Conservation (phyloP, 371 early-diverging fungal species). For the Entomophthora muscae region DNA sequence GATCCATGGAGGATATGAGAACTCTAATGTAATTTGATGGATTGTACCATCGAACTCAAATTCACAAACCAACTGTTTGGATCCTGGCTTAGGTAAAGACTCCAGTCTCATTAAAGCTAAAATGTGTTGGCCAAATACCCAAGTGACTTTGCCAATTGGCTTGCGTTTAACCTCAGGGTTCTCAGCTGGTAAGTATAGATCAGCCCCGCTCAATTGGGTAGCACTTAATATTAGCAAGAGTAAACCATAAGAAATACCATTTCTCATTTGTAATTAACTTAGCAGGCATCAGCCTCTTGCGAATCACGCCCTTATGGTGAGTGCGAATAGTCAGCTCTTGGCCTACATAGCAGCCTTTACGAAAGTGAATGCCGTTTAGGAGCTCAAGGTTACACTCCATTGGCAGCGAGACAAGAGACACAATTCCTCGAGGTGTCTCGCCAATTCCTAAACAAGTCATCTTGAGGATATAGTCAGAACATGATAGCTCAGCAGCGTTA, state of each 20-base stretch:
- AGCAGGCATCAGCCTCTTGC: slow-evolving; percentile 83
- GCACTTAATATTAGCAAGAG: not conserved
- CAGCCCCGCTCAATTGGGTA: not conserved
- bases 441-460: slow-evolving; percentile 72
- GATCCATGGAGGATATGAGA: not conserved
- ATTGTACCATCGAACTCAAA: not conserved
- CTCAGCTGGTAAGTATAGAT: not conserved
- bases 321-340: slow-evolving; percentile 95
- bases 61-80: not conserved
- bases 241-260: not conserved
- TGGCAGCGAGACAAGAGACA: slow-evolving; percentile 52
- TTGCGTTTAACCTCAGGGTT: not conserved
- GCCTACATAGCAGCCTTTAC: slow-evolving; percentile 95
- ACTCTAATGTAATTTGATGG: not conserved
- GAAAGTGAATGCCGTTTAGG: slow-evolving; percentile 88
- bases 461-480: slow-evolving; percentile 45
- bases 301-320: slow-evolving; percentile 81
- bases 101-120: not conserved
- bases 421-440: slow-evolving; percentile 54
- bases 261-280: slow-evolving; percentile 16
- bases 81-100: not conserved
- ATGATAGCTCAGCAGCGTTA: not conserved
- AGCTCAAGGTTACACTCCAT: slow-evolving; percentile 83
- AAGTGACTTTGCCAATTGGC: not conserved
- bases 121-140: not conserved